A percentile compares a stretch with the other conserved stretches of the same genome.
Conservation (phyloP, 352 stramenopile genomes). For the Poterioochromonas sp. region DNA sequence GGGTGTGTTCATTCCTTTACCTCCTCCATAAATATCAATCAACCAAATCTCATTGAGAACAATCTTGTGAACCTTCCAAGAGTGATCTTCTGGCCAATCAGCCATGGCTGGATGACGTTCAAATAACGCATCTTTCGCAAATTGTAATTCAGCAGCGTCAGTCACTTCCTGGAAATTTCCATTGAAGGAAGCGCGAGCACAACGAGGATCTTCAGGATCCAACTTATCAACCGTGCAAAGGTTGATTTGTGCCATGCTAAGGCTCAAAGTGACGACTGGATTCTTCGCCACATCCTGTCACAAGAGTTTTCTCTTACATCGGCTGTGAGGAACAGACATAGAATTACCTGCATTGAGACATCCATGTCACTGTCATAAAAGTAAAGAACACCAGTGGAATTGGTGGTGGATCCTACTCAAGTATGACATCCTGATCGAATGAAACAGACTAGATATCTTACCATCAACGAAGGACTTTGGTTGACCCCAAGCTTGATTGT, state of each 20-base stretch:
- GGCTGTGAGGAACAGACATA: neutral
- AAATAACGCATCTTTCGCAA: neutral
- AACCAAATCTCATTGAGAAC: neutral
- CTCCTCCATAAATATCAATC: constrained; percentile 4
- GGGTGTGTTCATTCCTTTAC: neutral
- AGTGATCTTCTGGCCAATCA: neutral
- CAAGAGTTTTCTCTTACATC: neutral
- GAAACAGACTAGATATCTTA: too few relatives aligned
- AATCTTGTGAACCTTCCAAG: neutral
- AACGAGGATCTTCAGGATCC: constrained; percentile 6
- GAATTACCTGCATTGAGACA: neutral
- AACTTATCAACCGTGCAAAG: neutral
- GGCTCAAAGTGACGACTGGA: neutral
- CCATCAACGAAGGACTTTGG: constrained; percentile 5
- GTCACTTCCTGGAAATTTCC: neutral
- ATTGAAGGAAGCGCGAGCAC: neutral
- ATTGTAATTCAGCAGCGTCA: neutral
- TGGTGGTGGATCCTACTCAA: neutral
- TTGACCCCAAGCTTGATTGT: neutral
- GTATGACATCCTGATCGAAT: too few relatives aligned
- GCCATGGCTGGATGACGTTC: neutral
- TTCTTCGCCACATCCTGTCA: neutral
- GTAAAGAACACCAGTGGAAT: neutral
- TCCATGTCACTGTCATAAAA: constrained; percentile 7
- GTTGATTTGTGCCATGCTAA: neutral